A percentile compares a stretch with the other conserved stretches of the same genome.
These are phyloP conservation scores for Tolypocladium amazonense DNA, from an alignment of 2,329 filamentous ascomycete species.

Conservation along the genomic window DNA sequence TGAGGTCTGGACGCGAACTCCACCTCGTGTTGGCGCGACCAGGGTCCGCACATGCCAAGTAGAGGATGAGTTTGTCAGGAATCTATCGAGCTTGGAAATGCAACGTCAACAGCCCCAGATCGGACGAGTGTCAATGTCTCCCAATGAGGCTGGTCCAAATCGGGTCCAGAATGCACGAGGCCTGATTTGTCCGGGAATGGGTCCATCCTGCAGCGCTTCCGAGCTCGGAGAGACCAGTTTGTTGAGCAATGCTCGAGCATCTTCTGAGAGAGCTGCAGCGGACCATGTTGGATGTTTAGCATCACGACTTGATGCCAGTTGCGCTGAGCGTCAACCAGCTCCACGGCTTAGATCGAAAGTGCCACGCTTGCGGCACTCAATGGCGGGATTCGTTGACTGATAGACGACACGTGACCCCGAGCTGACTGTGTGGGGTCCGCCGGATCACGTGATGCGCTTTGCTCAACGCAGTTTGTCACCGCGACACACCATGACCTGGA, in stretches of 20 bases:
- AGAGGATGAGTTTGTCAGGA: background rate
- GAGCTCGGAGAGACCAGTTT: background rate
- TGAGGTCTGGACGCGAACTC: background rate
- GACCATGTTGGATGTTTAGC: too few species aligned
- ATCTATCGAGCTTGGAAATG: background rate
- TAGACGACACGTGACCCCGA: background rate
- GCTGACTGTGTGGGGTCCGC: background rate
- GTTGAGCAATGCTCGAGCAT: background rate
- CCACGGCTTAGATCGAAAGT: background rate
- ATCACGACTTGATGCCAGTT: background rate
- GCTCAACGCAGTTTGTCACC: conserved; percentile 10
- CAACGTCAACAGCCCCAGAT: background rate
- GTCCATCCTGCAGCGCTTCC: background rate
- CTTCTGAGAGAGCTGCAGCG: background rate
- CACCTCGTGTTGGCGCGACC: background rate
- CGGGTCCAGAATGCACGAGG: background rate
- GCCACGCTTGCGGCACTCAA: background rate
- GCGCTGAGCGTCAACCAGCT: background rate
- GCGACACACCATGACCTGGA: conserved; percentile 6
- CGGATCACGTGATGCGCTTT: background rate
- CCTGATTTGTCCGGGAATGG: background rate
- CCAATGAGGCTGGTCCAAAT: background rate
- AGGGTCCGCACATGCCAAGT: background rate
- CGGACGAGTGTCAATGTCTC: background rate
- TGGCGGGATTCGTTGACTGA: background rate